Evolutionary conservation across 2,329 filamentous ascomycete species (phyloP), one percentile per base, ranked within the genome.

Genomic region (Fusarium austroafricanum): DNA sequence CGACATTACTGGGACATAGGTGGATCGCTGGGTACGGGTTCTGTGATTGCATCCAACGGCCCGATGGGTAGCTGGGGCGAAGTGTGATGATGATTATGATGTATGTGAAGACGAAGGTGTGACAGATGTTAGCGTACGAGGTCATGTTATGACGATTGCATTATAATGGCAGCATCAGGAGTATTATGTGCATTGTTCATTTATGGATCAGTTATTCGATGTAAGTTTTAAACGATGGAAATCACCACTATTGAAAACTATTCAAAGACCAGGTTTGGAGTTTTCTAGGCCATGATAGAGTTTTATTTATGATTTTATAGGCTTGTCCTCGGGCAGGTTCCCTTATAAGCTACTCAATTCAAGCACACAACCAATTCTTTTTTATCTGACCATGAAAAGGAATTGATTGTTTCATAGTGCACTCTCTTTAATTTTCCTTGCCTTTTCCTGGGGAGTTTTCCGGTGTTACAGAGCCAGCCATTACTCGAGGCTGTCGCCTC

Each of bases 1-100:
- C 83, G 93, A 53, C 93, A 97, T 76, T 97, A 96, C 78, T 97
- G 94, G 94, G 94, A 97, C 77, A 88, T 97, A 68, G 93, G 93
- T 26, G 92, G 89, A 8, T 94, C 89, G 71, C 86, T 93, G 23
- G 92, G 92, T 3, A 94, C 92, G 55, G 91, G 91, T 5, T 92
- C 90, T 68, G 83, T 90, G 65, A 87, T 92, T 76, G 88, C 87
- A 3, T 85, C 87, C 46, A 87, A 86, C 38, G 90, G 89, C 2
- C 87, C 86, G 10, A 88, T 92, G 83, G 92, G 92, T 17, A 90
- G 87, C 70, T 96, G 92, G 92, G 92, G 92, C 11, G 92, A 95
- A 79, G 87, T 91, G 26, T 91, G 71, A 78, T 49, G 53, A 26
- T 45, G 18, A 47, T 14, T 29, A 51, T 37, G 43, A 49, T 55